A percentile compares a stretch with the other conserved stretches of the same genome.
phyloP scores from a whole-genome alignment of 2,329 filamentous ascomycete genomes.

The Arthroderma uncinatum region DNA sequence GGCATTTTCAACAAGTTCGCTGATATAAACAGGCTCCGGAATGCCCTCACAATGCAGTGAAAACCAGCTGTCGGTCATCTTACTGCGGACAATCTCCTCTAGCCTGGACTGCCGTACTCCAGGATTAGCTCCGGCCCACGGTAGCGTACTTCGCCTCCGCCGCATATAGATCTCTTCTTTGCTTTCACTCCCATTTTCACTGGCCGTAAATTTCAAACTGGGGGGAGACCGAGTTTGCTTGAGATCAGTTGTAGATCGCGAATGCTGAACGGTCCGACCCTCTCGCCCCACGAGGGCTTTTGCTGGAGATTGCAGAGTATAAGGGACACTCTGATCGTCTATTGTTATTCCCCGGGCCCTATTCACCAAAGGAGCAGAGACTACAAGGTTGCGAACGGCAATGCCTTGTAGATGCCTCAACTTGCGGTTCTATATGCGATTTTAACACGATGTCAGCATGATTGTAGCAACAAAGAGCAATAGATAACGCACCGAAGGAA shows the following conservation, averaged over 20 bases:
- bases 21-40: conserved; percentile 74
- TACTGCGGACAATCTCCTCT: conserved; percentile 57
- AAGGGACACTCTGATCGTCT: conserved; percentile 64
- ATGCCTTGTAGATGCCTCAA: conserved; percentile 79
- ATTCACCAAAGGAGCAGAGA: conserved; percentile 42
- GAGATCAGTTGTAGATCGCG: conserved; percentile 48
- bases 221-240: conserved; percentile 20
- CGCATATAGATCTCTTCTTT: conserved; percentile 14
- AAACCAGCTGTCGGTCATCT: conserved; percentile 81
- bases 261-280: conserved; percentile 42
- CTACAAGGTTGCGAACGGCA: conserved; percentile 72
- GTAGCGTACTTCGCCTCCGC: conserved; percentile 49
- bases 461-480: not conserved
- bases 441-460: not conserved
- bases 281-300: conserved; percentile 51
- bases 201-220: not conserved
- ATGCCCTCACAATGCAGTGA: conserved; percentile 60
- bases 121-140: conserved; percentile 51
- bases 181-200: conserved; percentile 9
- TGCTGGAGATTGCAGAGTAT: conserved; percentile 52
- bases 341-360: conserved; percentile 50
- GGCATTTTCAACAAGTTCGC: conserved; percentile 66
- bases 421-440: conserved; percentile 59
- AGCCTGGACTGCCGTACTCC: conserved; percentile 59
- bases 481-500: conserved; percentile 35